phyloP scores from a whole-genome alignment of 2,329 filamentous ascomycete species.

The Colletotrichum trifolii region DNA sequence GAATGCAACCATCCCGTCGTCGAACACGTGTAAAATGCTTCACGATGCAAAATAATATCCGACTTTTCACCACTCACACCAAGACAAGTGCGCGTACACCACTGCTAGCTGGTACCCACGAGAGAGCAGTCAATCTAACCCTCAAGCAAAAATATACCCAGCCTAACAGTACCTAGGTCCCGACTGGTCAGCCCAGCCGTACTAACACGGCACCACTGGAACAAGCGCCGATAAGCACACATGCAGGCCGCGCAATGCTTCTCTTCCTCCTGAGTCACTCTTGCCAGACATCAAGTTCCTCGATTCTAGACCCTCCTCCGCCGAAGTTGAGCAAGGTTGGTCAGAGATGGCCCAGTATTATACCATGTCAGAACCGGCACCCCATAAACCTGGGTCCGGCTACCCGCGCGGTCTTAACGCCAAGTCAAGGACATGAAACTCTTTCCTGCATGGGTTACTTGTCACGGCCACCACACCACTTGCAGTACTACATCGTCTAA shows the following conservation, averaged over 20 bases:
- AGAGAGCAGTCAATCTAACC: constrained; percentile 20
- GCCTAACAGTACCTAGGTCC: constrained; percentile 3
- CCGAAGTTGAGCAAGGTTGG: constrained; percentile 3
- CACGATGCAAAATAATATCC: neutral
- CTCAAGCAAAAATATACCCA: constrained; percentile 1
- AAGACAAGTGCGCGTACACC: constrained; percentile 2
- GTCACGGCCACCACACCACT: no score
- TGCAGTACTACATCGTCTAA: no score
- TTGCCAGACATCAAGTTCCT: neutral
- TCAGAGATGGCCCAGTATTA: constrained; percentile 5
- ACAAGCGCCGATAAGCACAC: constrained; percentile 27
- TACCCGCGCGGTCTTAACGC: constrained; percentile 31
- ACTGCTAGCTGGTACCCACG: neutral
- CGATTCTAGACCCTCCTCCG: constrained; percentile 11
- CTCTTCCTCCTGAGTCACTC: neutral
- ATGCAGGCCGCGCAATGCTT: constrained; percentile 33
- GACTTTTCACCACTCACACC: neutral
- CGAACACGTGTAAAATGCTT: constrained; percentile 11
- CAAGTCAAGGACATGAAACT: constrained; percentile 32
- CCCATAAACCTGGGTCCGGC: constrained; percentile 9
- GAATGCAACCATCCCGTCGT: constrained; percentile 13
- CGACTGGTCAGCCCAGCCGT: constrained; percentile 14
- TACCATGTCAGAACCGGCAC: constrained; percentile 8
- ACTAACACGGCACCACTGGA: constrained; percentile 23
- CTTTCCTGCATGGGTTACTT: constrained; percentile 20